A percentile compares a stretch with the other conserved stretches of the same genome.
Conservation (phyloP, 2,329 filamentous ascomycete species). For the Microdochium paspali region DNA sequence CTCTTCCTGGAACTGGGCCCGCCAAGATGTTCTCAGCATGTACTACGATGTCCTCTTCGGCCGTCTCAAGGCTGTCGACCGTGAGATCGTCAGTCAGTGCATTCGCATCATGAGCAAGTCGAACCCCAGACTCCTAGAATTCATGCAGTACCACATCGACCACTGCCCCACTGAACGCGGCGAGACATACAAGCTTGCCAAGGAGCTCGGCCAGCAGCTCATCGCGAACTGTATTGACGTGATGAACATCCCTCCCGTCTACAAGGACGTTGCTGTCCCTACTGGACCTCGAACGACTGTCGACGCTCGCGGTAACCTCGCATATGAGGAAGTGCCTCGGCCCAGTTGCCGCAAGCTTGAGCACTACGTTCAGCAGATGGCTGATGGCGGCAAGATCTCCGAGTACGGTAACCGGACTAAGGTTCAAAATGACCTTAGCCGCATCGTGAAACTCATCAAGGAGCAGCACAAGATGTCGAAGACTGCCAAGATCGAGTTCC, state of each 20-base stretch:
- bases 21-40: slow-evolving; percentile 95
- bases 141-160: slow-evolving; percentile 99
- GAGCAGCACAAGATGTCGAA: slow-evolving; percentile 98
- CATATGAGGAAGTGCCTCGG: slow-evolving; percentile 80
- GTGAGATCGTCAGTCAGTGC: slow-evolving; percentile 96
- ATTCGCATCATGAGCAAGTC: slow-evolving; percentile 99
- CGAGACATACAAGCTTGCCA: slow-evolving; percentile 96
- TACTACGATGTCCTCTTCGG: slow-evolving; percentile 99
- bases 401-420: slow-evolving; percentile 98
- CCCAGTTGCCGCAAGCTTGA: slow-evolving; percentile 91
- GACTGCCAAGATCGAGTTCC: slow-evolving; percentile 92
- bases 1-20: slow-evolving; percentile 98
- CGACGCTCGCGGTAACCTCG: slow-evolving; percentile 83
- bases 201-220: slow-evolving; percentile 84
- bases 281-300: slow-evolving; percentile 91
- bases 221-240: slow-evolving; percentile 98
- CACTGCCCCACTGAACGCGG: slow-evolving; percentile 95
- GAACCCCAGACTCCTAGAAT: slow-evolving; percentile 89
- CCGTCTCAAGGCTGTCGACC: slow-evolving; percentile 82
- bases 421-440: slow-evolving; percentile 89
- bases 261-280: slow-evolving; percentile 90
- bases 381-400: slow-evolving; percentile 94
- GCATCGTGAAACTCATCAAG: slow-evolving; percentile 97
- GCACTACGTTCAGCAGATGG: slow-evolving; percentile 98
- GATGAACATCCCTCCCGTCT: slow-evolving; percentile 71